phyloP scores from a whole-genome alignment of 2,329 filamentous ascomycete genomes.

The Aspergillus pseudonomiae region DNA sequence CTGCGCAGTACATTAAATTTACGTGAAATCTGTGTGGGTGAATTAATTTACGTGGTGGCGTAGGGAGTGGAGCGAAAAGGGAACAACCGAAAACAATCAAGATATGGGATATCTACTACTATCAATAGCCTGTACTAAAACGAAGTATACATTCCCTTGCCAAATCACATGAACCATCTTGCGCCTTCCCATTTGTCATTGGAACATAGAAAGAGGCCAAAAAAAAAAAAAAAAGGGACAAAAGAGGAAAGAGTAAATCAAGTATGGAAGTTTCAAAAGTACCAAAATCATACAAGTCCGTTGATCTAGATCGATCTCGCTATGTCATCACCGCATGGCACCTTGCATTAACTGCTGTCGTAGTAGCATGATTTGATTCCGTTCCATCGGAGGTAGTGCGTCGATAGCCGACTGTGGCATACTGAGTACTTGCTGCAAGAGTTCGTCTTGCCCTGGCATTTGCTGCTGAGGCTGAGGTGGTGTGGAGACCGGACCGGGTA shows the following conservation, averaged over 20 bases:
- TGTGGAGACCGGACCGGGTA: slow-evolving; percentile 54
- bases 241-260: slow-evolving; percentile 5
- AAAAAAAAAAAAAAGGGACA: slow-evolving; percentile 9
- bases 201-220: background rate
- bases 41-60: too few species aligned
- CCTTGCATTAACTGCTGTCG: slow-evolving; percentile 63
- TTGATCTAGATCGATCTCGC: background rate
- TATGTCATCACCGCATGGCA: slow-evolving; percentile 34
- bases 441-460: slow-evolving; percentile 66
- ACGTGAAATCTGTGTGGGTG: too few species aligned
- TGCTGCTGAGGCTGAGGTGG: slow-evolving; percentile 54
- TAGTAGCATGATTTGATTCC: slow-evolving; percentile 77
- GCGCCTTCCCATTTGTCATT: slow-evolving; percentile 6
- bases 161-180: slow-evolving; percentile 1
- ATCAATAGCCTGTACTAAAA: slow-evolving; percentile 8
- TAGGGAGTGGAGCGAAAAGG: too few species aligned
- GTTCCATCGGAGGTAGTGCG: slow-evolving; percentile 72
- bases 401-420: slow-evolving; percentile 82
- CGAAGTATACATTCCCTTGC: slow-evolving; percentile 11
- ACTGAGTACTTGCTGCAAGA: slow-evolving; percentile 79
- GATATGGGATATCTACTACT: slow-evolving; percentile 5
- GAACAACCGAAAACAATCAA: background rate
- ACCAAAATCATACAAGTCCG: background rate
- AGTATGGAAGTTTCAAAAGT: background rate
- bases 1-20: too few species aligned